Percentiles rank a stretch among this genome's conserved stretches.
phyloP scores from a whole-genome alignment of 2,329 filamentous ascomycete species.

The Teratosphaeria pseudoeucalypti region DNA sequence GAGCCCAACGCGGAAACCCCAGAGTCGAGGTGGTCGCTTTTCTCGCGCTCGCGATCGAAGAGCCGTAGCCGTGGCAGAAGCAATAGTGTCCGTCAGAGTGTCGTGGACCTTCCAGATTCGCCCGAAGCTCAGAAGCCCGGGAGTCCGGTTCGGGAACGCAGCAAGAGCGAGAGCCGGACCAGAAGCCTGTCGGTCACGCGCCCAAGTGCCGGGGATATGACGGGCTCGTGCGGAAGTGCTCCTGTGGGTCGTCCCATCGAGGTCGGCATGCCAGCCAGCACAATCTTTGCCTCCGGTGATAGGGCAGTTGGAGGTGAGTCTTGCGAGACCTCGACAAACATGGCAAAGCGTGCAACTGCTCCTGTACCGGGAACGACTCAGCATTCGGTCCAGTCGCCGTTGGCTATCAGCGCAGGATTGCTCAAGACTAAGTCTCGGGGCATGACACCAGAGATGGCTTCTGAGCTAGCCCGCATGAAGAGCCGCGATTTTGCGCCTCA shows the following conservation, averaged over 20 bases:
- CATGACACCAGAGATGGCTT: slow-evolving; percentile 14
- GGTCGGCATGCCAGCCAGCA: slow-evolving; percentile 13
- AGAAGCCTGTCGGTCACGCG: slow-evolving; percentile 8
- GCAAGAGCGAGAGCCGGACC: slow-evolving; percentile 13
- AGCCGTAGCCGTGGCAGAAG: slow-evolving; percentile 16
- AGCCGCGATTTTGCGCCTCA: slow-evolving; percentile 11
- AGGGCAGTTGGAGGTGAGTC: slow-evolving; percentile 32
- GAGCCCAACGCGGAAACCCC: background rate
- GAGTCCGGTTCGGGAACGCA: slow-evolving; percentile 6
- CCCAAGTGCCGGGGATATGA: slow-evolving; percentile 3
- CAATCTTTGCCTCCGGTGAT: slow-evolving; percentile 33
- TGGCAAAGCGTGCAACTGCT: slow-evolving; percentile 6
- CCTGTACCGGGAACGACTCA: slow-evolving; percentile 1
- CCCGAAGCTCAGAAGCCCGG: slow-evolving; percentile 2
- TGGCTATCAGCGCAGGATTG: slow-evolving; percentile 4
- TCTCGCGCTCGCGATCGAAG: slow-evolving; percentile 1
- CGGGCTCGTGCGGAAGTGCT: background rate
- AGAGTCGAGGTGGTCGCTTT: background rate
- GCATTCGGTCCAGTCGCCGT: slow-evolving; percentile 8
- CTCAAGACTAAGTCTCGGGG: slow-evolving; percentile 8
- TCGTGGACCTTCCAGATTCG: slow-evolving; percentile 6
- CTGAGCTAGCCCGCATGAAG: slow-evolving; percentile 15
- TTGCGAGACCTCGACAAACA: slow-evolving; percentile 31
- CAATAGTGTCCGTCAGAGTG: slow-evolving; percentile 8
- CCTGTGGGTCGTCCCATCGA: slow-evolving; percentile 1